Evolutionary conservation across 2,329 filamentous ascomycete species (phyloP).

Genomic region (Fusarium pseudoanthophilum): DNA sequence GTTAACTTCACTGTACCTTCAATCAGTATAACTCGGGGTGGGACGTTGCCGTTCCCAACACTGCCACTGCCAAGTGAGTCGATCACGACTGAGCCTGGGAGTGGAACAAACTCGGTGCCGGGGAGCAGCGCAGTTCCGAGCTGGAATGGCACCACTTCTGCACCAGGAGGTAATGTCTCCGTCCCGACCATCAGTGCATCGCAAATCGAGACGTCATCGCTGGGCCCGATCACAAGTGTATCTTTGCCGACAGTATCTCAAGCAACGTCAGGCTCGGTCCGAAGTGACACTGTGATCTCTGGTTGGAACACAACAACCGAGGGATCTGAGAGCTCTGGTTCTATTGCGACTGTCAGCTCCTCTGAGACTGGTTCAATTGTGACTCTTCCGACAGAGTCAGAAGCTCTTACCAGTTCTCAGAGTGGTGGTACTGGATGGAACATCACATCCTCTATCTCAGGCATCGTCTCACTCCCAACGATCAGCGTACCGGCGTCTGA

Average conservation of each 20-base stretch:
- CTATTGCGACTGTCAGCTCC: background rate
- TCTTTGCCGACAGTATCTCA: constrained; percentile 2
- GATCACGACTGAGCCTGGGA: background rate
- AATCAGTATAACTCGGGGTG: background rate
- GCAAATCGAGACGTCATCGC: background rate
- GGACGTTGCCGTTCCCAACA: background rate
- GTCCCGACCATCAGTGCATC: constrained; percentile 10
- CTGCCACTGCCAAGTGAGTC: background rate
- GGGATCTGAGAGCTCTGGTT: background rate
- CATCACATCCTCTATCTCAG: constrained; percentile 11
- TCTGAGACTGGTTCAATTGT: background rate
- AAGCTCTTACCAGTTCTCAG: background rate
- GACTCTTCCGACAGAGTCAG: background rate
- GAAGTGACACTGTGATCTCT: background rate
- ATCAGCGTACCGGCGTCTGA: constrained; percentile 17
- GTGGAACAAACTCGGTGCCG: background rate
- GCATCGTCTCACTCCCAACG: constrained; percentile 13
- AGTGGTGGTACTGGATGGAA: background rate
- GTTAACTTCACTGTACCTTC: background rate
- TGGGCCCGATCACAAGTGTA: background rate
- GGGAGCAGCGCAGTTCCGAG: background rate
- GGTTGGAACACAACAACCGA: constrained; percentile 1
- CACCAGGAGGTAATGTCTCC: background rate
- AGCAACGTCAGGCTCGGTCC: background rate
- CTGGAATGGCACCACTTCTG: constrained; percentile 5